Evolutionary conservation across 345 rosid genomes (phyloP).

Genomic region (Barbarea vulgaris): DNA sequence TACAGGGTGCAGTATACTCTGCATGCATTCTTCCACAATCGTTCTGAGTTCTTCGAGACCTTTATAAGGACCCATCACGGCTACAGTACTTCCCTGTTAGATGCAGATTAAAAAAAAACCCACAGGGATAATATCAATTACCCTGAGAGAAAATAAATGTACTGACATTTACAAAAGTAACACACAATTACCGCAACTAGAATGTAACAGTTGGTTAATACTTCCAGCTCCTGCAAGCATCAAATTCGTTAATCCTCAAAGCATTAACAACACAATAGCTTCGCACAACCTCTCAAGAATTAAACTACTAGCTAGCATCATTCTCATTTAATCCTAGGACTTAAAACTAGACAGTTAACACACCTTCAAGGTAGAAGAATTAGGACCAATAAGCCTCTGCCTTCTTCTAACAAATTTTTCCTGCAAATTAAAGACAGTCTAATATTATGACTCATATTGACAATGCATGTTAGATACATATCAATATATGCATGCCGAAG

Average conservation of each 20-base stretch:
- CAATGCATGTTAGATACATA: neutral
- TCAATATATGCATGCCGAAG: neutral
- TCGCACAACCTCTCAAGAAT: neutral
- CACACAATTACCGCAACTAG: constrained; percentile 69
- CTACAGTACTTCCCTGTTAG: constrained; percentile 84
- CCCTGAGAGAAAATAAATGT: neutral
- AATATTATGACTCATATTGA: neutral
- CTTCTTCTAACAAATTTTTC: constrained; percentile 88
- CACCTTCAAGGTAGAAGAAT: constrained; percentile 88
- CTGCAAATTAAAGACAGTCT: constrained; percentile 50
- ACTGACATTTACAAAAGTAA: constrained; percentile 2
- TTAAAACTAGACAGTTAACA: constrained; percentile 14
- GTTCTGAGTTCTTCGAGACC: constrained; percentile 81
- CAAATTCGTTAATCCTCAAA: constrained; percentile 20
- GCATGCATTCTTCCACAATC: constrained; percentile 80
- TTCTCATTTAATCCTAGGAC: neutral
- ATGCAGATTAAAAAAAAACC: neutral
- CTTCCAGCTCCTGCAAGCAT: constrained; percentile 78
- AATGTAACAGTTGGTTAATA: constrained; percentile 84
- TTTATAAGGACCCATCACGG: constrained; percentile 87
- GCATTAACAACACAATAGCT: constrained; percentile 3
- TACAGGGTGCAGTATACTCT: constrained; percentile 81
- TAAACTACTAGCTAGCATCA: neutral
- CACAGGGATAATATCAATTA: neutral
- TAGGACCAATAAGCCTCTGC: constrained; percentile 87